Conservation (phyloP, 2,329 filamentous ascomycete genomes). For the Alternaria solani region DNA sequence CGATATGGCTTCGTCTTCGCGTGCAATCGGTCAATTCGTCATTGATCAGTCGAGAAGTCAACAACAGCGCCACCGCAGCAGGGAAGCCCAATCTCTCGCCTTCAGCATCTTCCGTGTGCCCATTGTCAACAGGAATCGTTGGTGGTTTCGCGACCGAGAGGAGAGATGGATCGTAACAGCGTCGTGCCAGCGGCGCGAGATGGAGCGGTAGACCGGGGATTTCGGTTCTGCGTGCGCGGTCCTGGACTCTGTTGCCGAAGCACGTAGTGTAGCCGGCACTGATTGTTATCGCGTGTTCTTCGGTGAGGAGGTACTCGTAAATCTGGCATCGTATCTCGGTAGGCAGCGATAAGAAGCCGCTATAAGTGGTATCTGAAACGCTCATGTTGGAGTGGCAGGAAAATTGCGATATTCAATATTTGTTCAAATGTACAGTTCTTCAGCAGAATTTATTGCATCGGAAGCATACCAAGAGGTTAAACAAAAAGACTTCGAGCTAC, state of each 20-base stretch:
- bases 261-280: constrained; percentile 46
- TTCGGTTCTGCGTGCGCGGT: constrained; percentile 31
- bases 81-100: constrained; percentile 26
- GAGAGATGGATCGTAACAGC: constrained; percentile 44
- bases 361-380: constrained; percentile 11
- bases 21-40: constrained; percentile 49
- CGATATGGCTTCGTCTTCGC: constrained; percentile 23
- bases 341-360: constrained; percentile 41
- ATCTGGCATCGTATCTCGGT: constrained; percentile 54
- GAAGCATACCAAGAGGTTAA: constrained; percentile 2
- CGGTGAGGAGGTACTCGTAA: constrained; percentile 51
- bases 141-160: constrained; percentile 42
- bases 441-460: constrained; percentile 11
- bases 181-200: constrained; percentile 46
- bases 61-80: constrained; percentile 36
- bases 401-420: background rate
- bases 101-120: constrained; percentile 7
- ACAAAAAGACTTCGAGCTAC: background rate
- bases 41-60: constrained; percentile 46
- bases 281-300: constrained; percentile 50
- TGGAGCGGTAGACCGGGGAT: constrained; percentile 51
- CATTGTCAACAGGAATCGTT: constrained; percentile 26
- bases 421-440: background rate
- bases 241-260: constrained; percentile 38
- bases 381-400: constrained; percentile 1